Percentiles rank a stretch among this genome's conserved stretches.
Conservation (phyloP, 2,329 filamentous ascomycete species). For the Didymella pinodella region DNA sequence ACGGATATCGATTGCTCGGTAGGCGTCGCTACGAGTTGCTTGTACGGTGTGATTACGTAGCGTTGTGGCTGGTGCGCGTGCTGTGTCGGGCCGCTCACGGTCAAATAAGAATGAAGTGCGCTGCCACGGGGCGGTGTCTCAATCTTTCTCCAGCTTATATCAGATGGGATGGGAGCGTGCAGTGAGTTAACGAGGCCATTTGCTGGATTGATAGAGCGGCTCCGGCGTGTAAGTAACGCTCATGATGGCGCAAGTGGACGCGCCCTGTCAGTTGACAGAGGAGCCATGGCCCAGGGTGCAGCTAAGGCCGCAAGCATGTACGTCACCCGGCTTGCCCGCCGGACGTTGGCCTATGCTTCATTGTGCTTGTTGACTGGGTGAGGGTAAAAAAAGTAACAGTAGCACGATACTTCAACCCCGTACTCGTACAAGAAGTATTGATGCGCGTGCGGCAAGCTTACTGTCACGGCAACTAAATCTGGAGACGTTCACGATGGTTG, state of each 20-base stretch:
- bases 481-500: not conserved
- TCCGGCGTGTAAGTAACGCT: conserved; percentile 6
- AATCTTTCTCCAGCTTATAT: conserved; percentile 23
- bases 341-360: conserved; percentile 1
- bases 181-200: conserved; percentile 3
- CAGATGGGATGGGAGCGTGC: conserved; percentile 16
- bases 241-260: conserved; percentile 15
- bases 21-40: conserved; percentile 20
- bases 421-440: conserved; percentile 20
- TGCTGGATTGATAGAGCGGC: conserved; percentile 4
- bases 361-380: conserved; percentile 5
- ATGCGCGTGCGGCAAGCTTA: conserved; percentile 10
- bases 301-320: conserved; percentile 16
- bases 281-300: conserved; percentile 6
- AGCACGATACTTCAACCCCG: conserved; percentile 16
- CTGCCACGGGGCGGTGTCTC: conserved; percentile 11
- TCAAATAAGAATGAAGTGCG: conserved; percentile 6
- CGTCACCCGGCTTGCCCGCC: conserved; percentile 19
- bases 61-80: conserved; percentile 20
- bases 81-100: conserved; percentile 5
- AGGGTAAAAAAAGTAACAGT: conserved; percentile 22
- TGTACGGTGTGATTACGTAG: conserved; percentile 6
- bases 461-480: not conserved
- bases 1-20: conserved; percentile 29
- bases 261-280: conserved; percentile 15